Base-by-base conservation (phyloP, 306 rosid genomes). In the Sicyos baderoa region DNA sequence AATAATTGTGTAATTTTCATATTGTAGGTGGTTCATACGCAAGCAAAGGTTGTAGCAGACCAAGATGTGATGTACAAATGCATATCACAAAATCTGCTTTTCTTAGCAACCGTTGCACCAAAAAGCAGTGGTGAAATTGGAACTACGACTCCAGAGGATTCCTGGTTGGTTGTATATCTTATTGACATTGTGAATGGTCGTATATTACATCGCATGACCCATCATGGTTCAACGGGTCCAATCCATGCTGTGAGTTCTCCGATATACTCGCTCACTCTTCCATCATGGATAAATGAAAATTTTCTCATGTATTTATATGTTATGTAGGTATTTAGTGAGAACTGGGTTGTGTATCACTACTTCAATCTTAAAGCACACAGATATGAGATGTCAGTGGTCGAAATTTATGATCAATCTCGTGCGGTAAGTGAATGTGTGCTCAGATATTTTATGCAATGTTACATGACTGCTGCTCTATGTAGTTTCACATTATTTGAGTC, bases 311-410 rank as follows among this genome's bases (percentile, higher is more conserved):
- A 62, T 22, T 63, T 74, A 47, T 82, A 55, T 65, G 65, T 42
- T 71, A 76, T 82, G 58, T 78, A 94, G 99, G 95, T 90, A 76
- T 86, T 90, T 78, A 90, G 99, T 65, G 99, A 94, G 86, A 94
- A 94, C 71, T 94, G 99, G 99, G 96, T 94, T 80, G 96, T 94
- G 74, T 94, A 88, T 78, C 99, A 94, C 87, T 94, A 94, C 85
- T 94, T 90, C 69, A 94, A 94, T 78, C 96, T 94, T 74, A 90
- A 92, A 81, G 99, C 97, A 44, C 99, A 94, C 85, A 86, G 97
- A 90, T 83, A 82, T 57, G 99, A 94, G 90, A 88, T 90, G 89
- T 88, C 99, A 55, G 95, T 94, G 65, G 77, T 94, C n/a, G 99
- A 94, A 84, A 79, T 94, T 78, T 94, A 88, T 52, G 99, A 94